Base-by-base conservation (phyloP, 1,139 yeast species). In the Casaregolazyma suthepensis region DNA sequence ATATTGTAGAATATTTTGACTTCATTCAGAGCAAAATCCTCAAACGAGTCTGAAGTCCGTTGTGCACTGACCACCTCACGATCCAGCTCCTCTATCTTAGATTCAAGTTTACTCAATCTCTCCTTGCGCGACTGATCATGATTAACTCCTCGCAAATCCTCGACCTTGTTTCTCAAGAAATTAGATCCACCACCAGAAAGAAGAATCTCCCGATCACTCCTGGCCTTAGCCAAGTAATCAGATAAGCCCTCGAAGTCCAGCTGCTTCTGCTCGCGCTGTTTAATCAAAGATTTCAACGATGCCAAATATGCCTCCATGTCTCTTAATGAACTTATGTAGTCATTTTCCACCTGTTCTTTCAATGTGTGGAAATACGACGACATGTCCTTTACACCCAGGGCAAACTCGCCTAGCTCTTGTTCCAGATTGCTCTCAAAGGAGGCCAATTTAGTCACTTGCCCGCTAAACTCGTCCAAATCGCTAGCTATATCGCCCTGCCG, bases 241-340 rank as follows among this genome's bases (percentile, higher is more conserved):
- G 82, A 81, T 51, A 93, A 75, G 48, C 87, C 96, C 65, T 93
- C 97, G 63, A 86, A 82, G 68, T 93, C 99, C 43, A 91, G 80
- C 61, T 87, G 91, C 68, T 91, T 91, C 66, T 89, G 93, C 65
- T 93, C 99, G 59, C 93, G 89, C 53, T 87, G 76, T 65, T 87
- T 91, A 55, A 93, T 80, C 59, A 91, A 73, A 56, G 79, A 81
- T 61, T 89, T 87, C 61, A 93, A 76, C 35, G 93, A 82, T 44
- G 80, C 77, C 51, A 91, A 84, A 64, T 90, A 93, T 70, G 87
- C 91, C 59, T 93, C 89, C 71, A 94, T 78, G 68, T 93, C 98
- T 61, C 87, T 85, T 60, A 93, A 72, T 4, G 95, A 82, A 1
- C 89, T 88, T 53, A 90, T 75, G 63, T 89, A 93, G 45, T 89